Percentiles rank a stretch among this genome's conserved stretches.
These are phyloP conservation scores for Clonostachys chloroleuca DNA, from an alignment of 2,329 filamentous ascomycete species.

Conservation along the genomic window DNA sequence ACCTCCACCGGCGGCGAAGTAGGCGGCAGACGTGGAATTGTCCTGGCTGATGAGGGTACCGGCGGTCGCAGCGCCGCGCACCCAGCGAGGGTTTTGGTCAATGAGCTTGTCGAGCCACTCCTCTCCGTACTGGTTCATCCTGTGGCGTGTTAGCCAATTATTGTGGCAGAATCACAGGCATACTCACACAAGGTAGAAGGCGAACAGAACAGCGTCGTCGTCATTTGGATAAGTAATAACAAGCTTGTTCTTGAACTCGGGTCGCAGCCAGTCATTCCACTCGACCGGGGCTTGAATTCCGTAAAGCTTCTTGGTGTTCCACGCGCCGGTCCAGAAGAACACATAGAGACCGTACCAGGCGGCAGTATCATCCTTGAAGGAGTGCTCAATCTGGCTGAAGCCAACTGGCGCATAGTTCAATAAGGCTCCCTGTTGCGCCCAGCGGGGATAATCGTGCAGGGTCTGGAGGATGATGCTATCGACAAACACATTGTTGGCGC, in stretches of 20 bases:
- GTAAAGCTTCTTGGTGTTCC: conserved; percentile 25
- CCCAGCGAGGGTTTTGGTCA: conserved; percentile 45
- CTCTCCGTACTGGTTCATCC: conserved; percentile 32
- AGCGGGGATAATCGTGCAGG: conserved; percentile 44
- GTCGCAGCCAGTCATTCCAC: conserved; percentile 37
- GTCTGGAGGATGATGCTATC: conserved; percentile 47
- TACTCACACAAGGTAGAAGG: conserved; percentile 41
- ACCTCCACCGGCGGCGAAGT: conserved; percentile 20
- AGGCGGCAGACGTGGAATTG: conserved; percentile 21
- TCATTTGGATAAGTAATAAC: conserved; percentile 53
- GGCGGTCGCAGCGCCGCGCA: conserved; percentile 43
- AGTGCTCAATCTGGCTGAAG: conserved; percentile 34
- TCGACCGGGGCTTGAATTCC: conserved; percentile 24
- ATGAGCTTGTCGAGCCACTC: conserved; percentile 42
- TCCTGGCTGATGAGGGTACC: conserved; percentile 18
- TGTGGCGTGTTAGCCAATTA: conserved; percentile 5
- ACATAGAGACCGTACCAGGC: conserved; percentile 34
- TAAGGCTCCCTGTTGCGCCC: conserved; percentile 40
- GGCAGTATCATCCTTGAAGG: conserved; percentile 36
- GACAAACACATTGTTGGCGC: conserved; percentile 25
- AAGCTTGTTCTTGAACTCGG: conserved; percentile 47
- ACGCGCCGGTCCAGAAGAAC: conserved; percentile 27
- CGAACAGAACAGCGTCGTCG: conserved; percentile 49
- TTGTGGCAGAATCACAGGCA: neutral
- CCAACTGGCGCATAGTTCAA: conserved; percentile 42